These are phyloP conservation scores for Chrysanthemum lavandulifolium DNA, from an alignment of 129 eudicot genomes.

Conservation along the genomic window DNA sequence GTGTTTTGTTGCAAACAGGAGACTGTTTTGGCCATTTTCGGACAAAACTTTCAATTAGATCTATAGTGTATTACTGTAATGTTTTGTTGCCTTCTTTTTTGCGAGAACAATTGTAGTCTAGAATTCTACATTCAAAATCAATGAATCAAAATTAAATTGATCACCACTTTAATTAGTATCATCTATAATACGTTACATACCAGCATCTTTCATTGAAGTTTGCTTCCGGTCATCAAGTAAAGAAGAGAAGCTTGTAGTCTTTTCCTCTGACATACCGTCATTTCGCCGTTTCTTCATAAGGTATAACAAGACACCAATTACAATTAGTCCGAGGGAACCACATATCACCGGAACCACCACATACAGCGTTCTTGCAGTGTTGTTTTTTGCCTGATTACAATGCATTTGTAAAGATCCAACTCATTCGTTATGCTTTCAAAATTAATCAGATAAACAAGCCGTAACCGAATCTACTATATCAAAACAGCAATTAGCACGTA, in stretches of 20 bases:
- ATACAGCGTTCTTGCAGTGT: conserved; percentile 10
- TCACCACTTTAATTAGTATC: neutral
- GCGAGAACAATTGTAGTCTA: neutral
- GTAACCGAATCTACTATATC: neutral
- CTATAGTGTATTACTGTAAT: too few species aligned
- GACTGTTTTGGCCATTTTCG: neutral
- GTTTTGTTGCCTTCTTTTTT: neutral
- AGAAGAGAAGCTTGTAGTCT: conserved; percentile 24
- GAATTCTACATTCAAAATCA: neutral
- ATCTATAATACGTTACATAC: conserved; percentile 8
- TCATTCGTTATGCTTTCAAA: neutral
- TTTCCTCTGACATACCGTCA: conserved; percentile 16
- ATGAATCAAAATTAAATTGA: neutral
- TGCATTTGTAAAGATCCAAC: conserved; percentile 4
- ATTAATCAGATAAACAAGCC: too few species aligned
- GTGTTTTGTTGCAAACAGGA: neutral
- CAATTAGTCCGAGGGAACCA: conserved; percentile 22
- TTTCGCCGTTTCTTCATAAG: neutral
- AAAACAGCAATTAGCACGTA: too few species aligned
- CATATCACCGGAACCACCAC: conserved; percentile 20
- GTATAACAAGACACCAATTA: conserved; percentile 18
- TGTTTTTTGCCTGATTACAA: conserved; percentile 17
- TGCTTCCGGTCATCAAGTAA: conserved; percentile 22
- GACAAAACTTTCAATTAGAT: neutral
- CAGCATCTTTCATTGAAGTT: conserved; percentile 22